phyloP scores from a whole-genome alignment of 2,329 filamentous ascomycete species.

The Kalaharituber pfeilii region DNA sequence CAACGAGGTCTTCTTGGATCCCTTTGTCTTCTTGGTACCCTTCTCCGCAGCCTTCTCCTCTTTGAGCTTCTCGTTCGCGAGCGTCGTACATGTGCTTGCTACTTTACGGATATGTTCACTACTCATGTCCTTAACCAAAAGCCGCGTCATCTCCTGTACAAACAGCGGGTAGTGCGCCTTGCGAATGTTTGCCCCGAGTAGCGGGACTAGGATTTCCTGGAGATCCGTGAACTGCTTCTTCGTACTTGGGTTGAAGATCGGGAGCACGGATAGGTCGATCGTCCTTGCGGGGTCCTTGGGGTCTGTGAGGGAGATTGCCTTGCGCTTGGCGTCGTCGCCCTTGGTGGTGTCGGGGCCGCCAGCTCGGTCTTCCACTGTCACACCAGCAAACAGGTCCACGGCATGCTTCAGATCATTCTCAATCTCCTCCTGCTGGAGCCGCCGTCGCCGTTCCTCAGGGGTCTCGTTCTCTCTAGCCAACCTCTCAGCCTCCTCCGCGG shows the following conservation, averaged over 20 bases:
- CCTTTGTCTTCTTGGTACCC: slow-evolving; percentile 91
- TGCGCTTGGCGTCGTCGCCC: slow-evolving; percentile 22
- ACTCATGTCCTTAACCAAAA: slow-evolving; percentile 67
- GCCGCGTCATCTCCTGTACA: slow-evolving; percentile 77
- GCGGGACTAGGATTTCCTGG: slow-evolving; percentile 58
- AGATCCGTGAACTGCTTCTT: slow-evolving; percentile 73
- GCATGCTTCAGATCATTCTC: slow-evolving; percentile 79
- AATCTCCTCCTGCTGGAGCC: slow-evolving; percentile 63
- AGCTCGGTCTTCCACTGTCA: slow-evolving; percentile 41
- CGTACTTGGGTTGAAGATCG: slow-evolving; percentile 75
- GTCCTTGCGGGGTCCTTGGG: slow-evolving; percentile 56
- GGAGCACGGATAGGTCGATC: slow-evolving; percentile 61
- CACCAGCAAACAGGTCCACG: slow-evolving; percentile 62
- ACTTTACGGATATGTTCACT: slow-evolving; percentile 97
- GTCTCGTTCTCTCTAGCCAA: slow-evolving; percentile 32
- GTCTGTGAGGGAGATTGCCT: slow-evolving; percentile 51
- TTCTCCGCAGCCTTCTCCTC: slow-evolving; percentile 93
- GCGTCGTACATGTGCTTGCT: slow-evolving; percentile 65
- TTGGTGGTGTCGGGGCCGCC: slow-evolving; percentile 5
- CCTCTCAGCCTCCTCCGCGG: slow-evolving; percentile 38
- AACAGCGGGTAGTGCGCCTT: slow-evolving; percentile 84
- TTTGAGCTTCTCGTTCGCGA: slow-evolving; percentile 96
- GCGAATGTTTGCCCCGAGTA: slow-evolving; percentile 57
- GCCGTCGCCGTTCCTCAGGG: slow-evolving; percentile 53
- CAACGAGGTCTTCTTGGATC: slow-evolving; percentile 80